Conservation (phyloP, 352 stramenopile species). For the Phytopythium sindhum region DNA sequence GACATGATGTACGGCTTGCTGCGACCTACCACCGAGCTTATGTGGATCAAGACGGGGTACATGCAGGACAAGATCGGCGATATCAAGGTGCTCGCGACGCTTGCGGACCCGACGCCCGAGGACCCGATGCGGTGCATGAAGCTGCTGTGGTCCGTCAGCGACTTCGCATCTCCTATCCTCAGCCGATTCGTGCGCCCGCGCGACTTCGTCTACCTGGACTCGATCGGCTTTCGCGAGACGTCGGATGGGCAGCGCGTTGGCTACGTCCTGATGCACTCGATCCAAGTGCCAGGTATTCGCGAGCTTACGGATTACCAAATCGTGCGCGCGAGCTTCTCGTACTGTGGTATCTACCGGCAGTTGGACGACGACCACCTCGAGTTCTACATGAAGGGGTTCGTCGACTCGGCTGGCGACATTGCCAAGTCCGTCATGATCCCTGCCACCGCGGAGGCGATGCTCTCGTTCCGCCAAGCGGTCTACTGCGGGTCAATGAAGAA, state of each 20-base stretch:
- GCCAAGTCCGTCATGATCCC: constrained; percentile 8
- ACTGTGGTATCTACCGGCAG: constrained; percentile 19
- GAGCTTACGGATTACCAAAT: constrained; percentile 11
- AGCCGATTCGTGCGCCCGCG: constrained; percentile 11
- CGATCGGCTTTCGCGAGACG: constrained; percentile 21
- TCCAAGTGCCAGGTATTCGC: constrained; percentile 11
- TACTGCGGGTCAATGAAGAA: constrained; percentile 24
- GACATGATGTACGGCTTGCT: constrained; percentile 38
- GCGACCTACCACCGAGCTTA: constrained; percentile 20
- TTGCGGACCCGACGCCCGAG: constrained; percentile 27
- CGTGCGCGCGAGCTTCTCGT: constrained; percentile 19
- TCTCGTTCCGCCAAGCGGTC: not conserved
- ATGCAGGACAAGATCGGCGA: constrained; percentile 45
- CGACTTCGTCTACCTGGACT: constrained; percentile 27
- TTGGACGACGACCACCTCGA: constrained; percentile 6
- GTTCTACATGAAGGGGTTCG: constrained; percentile 14
- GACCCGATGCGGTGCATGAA: constrained; percentile 36
- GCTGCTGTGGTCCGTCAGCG: constrained; percentile 18
- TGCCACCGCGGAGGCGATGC: constrained; percentile 5
- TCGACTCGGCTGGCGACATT: constrained; percentile 11
- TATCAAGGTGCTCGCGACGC: constrained; percentile 35
- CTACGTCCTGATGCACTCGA: constrained; percentile 27
- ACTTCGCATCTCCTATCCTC: constrained; percentile 21
- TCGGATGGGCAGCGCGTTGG: constrained; percentile 24
- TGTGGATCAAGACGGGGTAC: constrained; percentile 39